Conservation (phyloP, 345 rosid genomes). For the Euphorbia tirucalli region DNA sequence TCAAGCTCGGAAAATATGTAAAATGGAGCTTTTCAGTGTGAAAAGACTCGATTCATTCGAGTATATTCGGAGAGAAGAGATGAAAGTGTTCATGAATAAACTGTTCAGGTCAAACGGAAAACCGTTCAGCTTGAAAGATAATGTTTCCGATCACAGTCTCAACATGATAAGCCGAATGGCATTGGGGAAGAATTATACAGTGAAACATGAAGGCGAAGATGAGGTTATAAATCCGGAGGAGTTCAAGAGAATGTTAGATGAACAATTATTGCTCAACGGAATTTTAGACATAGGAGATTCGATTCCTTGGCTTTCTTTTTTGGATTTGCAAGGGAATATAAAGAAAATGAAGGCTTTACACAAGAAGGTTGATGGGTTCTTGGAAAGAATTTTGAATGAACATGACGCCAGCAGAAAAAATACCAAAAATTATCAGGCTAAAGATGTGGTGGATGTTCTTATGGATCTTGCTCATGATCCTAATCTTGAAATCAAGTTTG, state of each 20-base stretch:
- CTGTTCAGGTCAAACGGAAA: constrained; percentile 22
- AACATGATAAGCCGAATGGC: constrained; percentile 67
- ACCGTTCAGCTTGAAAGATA: constrained; percentile 38
- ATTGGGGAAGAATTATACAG: constrained; percentile 58
- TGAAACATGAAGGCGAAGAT: background rate
- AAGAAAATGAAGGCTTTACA: constrained; percentile 61
- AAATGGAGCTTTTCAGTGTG: constrained; percentile 55
- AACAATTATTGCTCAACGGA: constrained; percentile 61
- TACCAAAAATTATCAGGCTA: constrained; percentile 40
- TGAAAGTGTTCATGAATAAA: constrained; percentile 25
- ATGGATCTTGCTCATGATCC: constrained; percentile 64
- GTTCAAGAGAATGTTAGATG: constrained; percentile 68
- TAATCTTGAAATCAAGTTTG: constrained; percentile 55
- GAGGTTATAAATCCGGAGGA: constrained; percentile 50
- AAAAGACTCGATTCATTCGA: constrained; percentile 58
- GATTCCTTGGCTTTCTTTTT: constrained; percentile 54
- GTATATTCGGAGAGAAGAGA: constrained; percentile 55
- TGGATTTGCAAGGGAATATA: constrained; percentile 65
- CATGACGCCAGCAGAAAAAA: constrained; percentile 39
- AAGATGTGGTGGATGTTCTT: constrained; percentile 67
- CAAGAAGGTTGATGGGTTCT: constrained; percentile 54
- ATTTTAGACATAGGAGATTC: constrained; percentile 63
- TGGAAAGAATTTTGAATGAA: constrained; percentile 62
- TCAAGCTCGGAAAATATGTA: constrained; percentile 61
- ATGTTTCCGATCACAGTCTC: constrained; percentile 42